phyloP scores from a whole-genome alignment of 176 grass and related monocot species.

The Avena sativa region DNA sequence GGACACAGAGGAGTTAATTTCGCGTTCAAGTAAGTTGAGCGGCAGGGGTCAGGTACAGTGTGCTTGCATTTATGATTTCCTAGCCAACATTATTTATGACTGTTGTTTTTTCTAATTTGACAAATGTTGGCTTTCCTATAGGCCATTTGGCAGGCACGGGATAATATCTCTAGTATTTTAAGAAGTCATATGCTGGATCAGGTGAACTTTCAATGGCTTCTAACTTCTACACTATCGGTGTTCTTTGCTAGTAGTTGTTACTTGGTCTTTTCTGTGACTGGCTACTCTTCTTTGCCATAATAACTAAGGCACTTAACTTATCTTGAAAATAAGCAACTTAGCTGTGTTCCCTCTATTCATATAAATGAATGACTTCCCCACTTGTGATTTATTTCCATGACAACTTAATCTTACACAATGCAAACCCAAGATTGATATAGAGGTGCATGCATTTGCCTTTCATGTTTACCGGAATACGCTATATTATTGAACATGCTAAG shows the following conservation, averaged over 20 bases:
- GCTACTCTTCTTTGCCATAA: background rate
- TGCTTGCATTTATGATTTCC: background rate
- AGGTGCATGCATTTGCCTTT: background rate
- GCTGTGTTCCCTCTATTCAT: background rate
- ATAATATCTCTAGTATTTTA: background rate
- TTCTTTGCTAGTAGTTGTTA: background rate
- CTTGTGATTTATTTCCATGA: background rate
- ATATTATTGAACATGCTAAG: background rate
- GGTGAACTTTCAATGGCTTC: background rate
- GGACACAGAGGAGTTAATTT: background rate
- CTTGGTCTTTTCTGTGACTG: background rate
- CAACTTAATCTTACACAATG: background rate
- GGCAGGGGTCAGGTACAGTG: background rate
- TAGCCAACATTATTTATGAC: background rate
- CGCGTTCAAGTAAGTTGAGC: background rate
- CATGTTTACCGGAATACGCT: conserved; percentile 1
- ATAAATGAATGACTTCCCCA: background rate
- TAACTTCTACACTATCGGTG: background rate
- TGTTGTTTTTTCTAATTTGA: background rate
- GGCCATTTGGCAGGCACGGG: background rate
- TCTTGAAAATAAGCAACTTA: conserved; percentile 10
- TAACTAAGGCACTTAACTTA: background rate
- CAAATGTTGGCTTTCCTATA: conserved; percentile 5
- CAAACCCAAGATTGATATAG: background rate
- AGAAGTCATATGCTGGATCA: background rate